Percentiles rank a stretch among this genome's conserved stretches.
Conservation (phyloP, 805 yeast genomes). For the Candida germanica region DNA sequence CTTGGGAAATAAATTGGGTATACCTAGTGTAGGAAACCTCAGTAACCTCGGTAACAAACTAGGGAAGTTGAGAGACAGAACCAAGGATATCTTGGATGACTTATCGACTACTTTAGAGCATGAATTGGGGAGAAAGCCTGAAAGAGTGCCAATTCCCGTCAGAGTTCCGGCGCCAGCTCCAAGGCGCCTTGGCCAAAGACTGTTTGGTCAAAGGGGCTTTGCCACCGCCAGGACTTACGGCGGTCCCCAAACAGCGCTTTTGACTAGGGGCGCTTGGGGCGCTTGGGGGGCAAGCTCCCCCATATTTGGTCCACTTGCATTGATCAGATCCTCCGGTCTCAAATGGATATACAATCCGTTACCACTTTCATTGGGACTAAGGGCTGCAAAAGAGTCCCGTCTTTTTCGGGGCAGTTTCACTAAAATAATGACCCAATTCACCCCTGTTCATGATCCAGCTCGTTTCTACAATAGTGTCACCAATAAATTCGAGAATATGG, state of each 20-base stretch:
- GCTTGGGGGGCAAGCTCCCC: neutral
- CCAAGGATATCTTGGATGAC: slow-evolving; percentile 12
- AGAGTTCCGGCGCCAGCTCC: slow-evolving; percentile 7
- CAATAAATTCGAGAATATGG: slow-evolving; percentile 8
- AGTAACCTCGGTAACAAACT: no score
- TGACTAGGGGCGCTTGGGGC: neutral
- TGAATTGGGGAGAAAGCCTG: neutral
- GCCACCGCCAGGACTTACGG: neutral
- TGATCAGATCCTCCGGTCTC: neutral
- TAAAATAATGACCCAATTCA: slow-evolving; percentile 3
- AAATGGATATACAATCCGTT: slow-evolving; percentile 1
- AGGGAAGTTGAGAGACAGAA: slow-evolving; percentile 12
- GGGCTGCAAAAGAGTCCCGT: neutral
- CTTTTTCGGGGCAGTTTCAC: neutral
- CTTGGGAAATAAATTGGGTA: no score
- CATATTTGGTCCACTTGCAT: neutral
- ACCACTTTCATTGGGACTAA: neutral
- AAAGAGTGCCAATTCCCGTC: slow-evolving; percentile 7
- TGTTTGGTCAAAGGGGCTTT: neutral
- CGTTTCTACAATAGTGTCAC: slow-evolving; percentile 8
- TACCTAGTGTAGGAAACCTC: no score
- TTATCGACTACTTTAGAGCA: slow-evolving; percentile 10
- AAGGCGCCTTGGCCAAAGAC: neutral
- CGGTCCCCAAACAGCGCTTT: neutral
- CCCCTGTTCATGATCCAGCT: slow-evolving; percentile 6